Evolutionary conservation across 2,329 filamentous ascomycete species (phyloP), one percentile per base, ranked within the genome.

Genomic region (Sporothrix protearum): DNA sequence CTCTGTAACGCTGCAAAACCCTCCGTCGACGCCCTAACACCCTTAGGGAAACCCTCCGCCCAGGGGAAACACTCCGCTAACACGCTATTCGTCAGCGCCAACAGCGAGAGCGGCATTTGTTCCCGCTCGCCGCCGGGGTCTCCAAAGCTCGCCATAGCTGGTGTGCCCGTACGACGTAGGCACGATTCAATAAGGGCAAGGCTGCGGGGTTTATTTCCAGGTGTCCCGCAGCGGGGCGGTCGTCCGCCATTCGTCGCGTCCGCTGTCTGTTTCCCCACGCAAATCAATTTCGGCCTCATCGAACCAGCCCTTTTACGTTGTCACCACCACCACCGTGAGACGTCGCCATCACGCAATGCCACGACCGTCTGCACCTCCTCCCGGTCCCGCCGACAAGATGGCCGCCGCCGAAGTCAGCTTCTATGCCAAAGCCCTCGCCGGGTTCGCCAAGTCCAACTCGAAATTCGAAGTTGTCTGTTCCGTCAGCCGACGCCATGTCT

Each of bases 401-500:
- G 49, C 68, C 36, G 30, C 71, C 10, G 22, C 68, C 8, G 74
- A 75, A 22, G 66, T 82, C 63, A 76, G 80, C 12, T 82, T 82
- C 74, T 85, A 87, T 76, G 77, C 81, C 4, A 79, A 80, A 61
- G 80, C 83, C 42, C 82, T 87, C 39, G 74, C 79, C 42, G 77
- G 79, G 9, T 87, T 86, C 72, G 82, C 82, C 57, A 75, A 78
- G 8, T 85, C 85, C 0, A 73, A 76, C 36, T 79, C 83, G 68
- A 77, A 78, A 22, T 83, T 87, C 73, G 80, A 80, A 49, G 78
- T 87, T 64, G 77, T 87, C 33, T 83, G 81, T 77, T 47, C 72
- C 16, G 12, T 71, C 59, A 10, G 33, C n/a, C n/a, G 61, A 8
- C 45, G 64, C 12, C 64, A 67, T 28, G 28, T 25, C 4, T 10